Base-by-base conservation (phyloP, 768 basidiomycete species). In the Naganishia friedmannii region DNA sequence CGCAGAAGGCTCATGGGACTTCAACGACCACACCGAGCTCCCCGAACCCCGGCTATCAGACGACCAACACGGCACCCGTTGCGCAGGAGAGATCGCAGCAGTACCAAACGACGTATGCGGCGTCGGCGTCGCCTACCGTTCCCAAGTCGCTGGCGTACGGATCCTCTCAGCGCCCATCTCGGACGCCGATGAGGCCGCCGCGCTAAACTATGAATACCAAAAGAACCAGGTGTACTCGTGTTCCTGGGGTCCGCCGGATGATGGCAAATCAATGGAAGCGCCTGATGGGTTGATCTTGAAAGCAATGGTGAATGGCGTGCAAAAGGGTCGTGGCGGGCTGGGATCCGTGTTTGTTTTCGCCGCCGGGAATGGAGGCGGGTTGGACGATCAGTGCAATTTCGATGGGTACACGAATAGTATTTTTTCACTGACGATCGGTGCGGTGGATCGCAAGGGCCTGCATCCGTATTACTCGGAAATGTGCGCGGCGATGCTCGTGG, bases 401-500 rank as follows among this genome's bases (percentile, higher is more conserved):
- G 95, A 98, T 74, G 96, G 96, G 8, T 99, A 99, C 80, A 99
- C 96, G 15, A 99, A 99, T 79, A 92, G 90, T 76, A 94, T 98
- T 70, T 97, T 92, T 82, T 92, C 91, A 8, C 88, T 99, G 53
- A 99, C 96, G 0, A 92, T 99, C 32, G 89, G 93, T n/a, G 92
- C 96, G 0, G 85, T 98, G 70, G 96, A 98, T 76, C 87, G 89
- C 79, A 91, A 91, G 78, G 95, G 93, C 19, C 82, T 93, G 37
- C 96, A 96, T 77, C 96, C 96, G 17, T 92, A 91, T 78, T 98
- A 99, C 76, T 97, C 95, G 4, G 96, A 99, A 81, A 83, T 92
- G n/a, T 99, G 96, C 77, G 89, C 95, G 7, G 96, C 96, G 1
- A 97, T 97, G 81, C 88, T 99, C 88, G 85, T 97, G 66, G 95